Evolutionary conservation across 164 flowering plant species (phyloP).

Genomic region (Berberis vulgaris): DNA sequence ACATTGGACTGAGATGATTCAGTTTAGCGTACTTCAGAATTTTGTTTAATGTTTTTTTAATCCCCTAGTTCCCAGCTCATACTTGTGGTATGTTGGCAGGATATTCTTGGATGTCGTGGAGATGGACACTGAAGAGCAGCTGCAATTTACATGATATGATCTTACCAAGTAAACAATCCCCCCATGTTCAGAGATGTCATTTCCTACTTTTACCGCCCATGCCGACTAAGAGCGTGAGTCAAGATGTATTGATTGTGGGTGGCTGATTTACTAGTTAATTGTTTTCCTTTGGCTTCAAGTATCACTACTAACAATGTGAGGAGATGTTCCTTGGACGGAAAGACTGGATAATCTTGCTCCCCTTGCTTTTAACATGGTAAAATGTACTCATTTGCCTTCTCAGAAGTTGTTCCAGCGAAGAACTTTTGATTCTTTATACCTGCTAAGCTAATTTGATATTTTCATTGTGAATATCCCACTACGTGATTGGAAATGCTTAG

Average conservation of each 20-base stretch:
- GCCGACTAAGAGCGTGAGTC: constrained; percentile 1
- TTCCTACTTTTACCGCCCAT: constrained; percentile 1
- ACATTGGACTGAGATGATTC: neutral
- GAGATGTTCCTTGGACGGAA: constrained; percentile 3
- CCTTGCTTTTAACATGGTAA: constrained; percentile 8
- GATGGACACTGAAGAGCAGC: neutral
- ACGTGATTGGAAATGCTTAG: too few species aligned
- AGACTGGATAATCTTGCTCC: constrained; percentile 1
- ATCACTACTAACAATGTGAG: constrained; percentile 2
- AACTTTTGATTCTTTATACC: too few species aligned
- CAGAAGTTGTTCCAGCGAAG: neutral
- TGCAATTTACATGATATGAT: neutral
- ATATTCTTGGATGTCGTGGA: constrained; percentile 2
- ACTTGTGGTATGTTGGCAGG: constrained; percentile 5
- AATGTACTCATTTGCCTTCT: constrained; percentile 6
- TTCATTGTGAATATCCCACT: too few species aligned
- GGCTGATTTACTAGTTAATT: neutral
- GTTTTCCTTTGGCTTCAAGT: neutral
- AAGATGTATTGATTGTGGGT: neutral
- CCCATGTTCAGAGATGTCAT: constrained; percentile 1
- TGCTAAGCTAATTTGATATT: too few species aligned
- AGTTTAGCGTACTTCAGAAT: neutral
- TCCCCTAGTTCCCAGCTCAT: neutral
- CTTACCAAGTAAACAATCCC: neutral
- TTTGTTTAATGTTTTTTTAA: neutral